Percentiles rank a stretch among this genome's conserved stretches.
These are phyloP conservation scores for Colletotrichum eremochloae DNA, from an alignment of 2,329 filamentous ascomycete species.

Conservation along the genomic window DNA sequence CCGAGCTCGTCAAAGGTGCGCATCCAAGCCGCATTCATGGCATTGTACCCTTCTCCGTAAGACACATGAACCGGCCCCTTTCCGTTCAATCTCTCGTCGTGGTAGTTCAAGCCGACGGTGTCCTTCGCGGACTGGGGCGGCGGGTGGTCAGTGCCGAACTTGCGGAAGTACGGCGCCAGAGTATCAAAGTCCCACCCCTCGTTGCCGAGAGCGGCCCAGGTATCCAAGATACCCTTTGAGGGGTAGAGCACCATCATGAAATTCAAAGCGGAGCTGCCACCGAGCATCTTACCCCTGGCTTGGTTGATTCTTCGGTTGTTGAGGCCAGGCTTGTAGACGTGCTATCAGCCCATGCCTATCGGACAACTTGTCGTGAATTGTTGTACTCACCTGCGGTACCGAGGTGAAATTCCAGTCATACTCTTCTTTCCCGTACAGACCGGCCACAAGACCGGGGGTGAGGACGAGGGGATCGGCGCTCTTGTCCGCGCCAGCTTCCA, in stretches of 20 bases:
- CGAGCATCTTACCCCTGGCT: slow-evolving; percentile 45
- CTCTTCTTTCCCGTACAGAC: slow-evolving; percentile 43
- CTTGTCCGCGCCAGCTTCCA: slow-evolving; percentile 47
- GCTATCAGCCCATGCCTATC: neutral
- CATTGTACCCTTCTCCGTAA: slow-evolving; percentile 51
- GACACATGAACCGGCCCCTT: slow-evolving; percentile 55
- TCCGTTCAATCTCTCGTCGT: slow-evolving; percentile 50
- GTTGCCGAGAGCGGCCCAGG: slow-evolving; percentile 48
- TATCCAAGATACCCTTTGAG: slow-evolving; percentile 42
- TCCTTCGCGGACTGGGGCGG: slow-evolving; percentile 48
- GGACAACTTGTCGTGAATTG: too few species aligned
- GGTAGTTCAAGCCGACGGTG: slow-evolving; percentile 48
- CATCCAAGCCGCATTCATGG: slow-evolving; percentile 54
- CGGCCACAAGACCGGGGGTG: slow-evolving; percentile 42
- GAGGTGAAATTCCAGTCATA: slow-evolving; percentile 47
- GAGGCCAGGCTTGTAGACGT: slow-evolving; percentile 37
- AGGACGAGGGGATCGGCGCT: slow-evolving; percentile 42
- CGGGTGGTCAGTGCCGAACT: slow-evolving; percentile 48
- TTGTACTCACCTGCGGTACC: slow-evolving; percentile 29
- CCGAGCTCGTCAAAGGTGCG: slow-evolving; percentile 53
- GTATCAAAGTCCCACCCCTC: slow-evolving; percentile 46
- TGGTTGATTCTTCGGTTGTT: slow-evolving; percentile 45
- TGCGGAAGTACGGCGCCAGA: slow-evolving; percentile 52
- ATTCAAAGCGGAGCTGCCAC: slow-evolving; percentile 45
- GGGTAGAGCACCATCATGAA: slow-evolving; percentile 44